Evolutionary conservation across 306 rosid species (phyloP).

Genomic region (Erythrophleum fordii): DNA sequence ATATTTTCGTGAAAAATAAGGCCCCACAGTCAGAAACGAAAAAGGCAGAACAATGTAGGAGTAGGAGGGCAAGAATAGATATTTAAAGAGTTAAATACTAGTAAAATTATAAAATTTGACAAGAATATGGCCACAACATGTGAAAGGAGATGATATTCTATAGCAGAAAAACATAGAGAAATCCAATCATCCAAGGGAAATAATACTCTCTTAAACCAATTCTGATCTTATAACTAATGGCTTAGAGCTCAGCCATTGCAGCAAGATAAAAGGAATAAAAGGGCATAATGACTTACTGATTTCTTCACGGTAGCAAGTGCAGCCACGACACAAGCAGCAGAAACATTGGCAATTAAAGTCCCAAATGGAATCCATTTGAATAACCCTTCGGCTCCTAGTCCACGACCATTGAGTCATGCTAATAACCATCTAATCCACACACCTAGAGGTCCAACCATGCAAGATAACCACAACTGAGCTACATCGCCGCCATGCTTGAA

Average conservation of each 20-base stretch:
- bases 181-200: no score
- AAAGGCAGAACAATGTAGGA: no score
- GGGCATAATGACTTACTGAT: slow-evolving; percentile 43
- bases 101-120: no score
- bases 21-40: no score
- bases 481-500: slow-evolving; percentile 44
- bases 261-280: background rate
- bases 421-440: slow-evolving; percentile 86
- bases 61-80: no score
- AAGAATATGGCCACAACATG: no score
- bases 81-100: no score
- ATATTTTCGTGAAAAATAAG: no score
- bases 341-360: slow-evolving; percentile 72
- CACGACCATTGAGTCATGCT: no score
- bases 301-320: slow-evolving; percentile 56
- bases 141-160: no score
- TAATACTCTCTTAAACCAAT: no score
- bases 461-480: slow-evolving; percentile 64
- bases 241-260: background rate
- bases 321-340: slow-evolving; percentile 72
- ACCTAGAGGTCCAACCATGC: slow-evolving; percentile 80
- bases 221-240: background rate
- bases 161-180: no score
- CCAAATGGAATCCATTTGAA: slow-evolving; percentile 71
- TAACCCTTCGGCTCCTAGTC: slow-evolving; percentile 55